Base-by-base conservation (phyloP, 139 green algal genomes). In the Ettlia oleoabundans region DNA sequence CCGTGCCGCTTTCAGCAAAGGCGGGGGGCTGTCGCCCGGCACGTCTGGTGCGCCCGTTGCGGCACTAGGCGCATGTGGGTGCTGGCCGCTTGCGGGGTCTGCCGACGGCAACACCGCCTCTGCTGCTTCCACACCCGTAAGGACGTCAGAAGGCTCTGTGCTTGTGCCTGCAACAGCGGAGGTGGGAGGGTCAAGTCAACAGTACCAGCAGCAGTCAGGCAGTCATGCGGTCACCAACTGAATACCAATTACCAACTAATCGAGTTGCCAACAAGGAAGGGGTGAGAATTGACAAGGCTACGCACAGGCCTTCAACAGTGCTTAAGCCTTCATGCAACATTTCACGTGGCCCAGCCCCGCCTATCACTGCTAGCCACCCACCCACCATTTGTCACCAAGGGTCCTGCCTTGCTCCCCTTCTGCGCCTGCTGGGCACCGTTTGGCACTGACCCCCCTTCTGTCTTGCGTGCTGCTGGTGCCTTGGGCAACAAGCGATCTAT, bases 71-170 rank as follows among this genome's bases (percentile, higher is more conserved):
- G 81, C 81, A 38, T 85, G 81, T 1, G 81, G 81, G 70, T 81
- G 69, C 0, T 55, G 37, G 1, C 81, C 81, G 38, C 58, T 68
- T 37, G 81, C 81, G 19, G 81, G 70, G 38, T 75, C 63, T 10
- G 28, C 38, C 4, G 53, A 75, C 33, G 82, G 82, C 55, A 88
- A 30, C 10, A 62, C 35, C n/a, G 79, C 32, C 69, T 85, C 84
- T 33, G 70, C 53, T 1, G 78, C 70, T 64, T 88, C 84, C 32
- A 53, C 62, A 7, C 70, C 61, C 28, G 84, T 85, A 33, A 88
- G 37, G 22, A 85, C 68, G 41, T 88, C 84, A 37, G 64, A 38
- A 10, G 69, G 72, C 1, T 37, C 30, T 19, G 21, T 67, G 9
- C 35, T 15, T 67, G 58, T 21, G 30, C 24, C 37, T 35, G 61